These are phyloP conservation scores for Citrus inodora DNA, from an alignment of 345 rosid genomes.

Conservation along the genomic window DNA sequence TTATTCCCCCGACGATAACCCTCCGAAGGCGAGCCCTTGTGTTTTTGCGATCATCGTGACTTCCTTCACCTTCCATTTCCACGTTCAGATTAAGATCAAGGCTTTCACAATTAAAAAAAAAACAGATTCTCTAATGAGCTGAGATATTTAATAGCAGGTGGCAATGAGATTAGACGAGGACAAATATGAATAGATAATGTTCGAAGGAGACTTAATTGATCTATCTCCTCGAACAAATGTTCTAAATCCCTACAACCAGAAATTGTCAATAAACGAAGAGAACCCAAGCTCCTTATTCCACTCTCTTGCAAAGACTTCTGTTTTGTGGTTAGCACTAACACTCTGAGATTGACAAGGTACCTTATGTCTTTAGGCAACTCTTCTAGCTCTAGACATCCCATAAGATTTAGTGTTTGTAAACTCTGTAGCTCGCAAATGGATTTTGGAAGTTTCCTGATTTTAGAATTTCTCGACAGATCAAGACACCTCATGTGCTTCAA, in stretches of 20 bases:
- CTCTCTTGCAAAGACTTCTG: background rate
- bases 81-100: slow-evolving; percentile 1
- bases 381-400: background rate
- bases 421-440: slow-evolving; percentile 12
- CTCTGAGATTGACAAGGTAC: slow-evolving; percentile 7
- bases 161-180: slow-evolving; percentile 15
- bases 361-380: slow-evolving; percentile 12
- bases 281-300: background rate
- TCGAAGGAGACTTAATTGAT: slow-evolving; percentile 12
- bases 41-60: too few relatives aligned
- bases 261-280: background rate
- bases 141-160: slow-evolving; percentile 5
- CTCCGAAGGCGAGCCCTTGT: slow-evolving; percentile 9
- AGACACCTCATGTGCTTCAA: slow-evolving; percentile 27
- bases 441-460: slow-evolving; percentile 8
- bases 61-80: background rate
- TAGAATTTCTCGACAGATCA: fast-evolving
- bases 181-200: slow-evolving; percentile 1
- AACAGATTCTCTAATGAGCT: slow-evolving; percentile 13
- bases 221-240: slow-evolving; percentile 14
- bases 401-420: slow-evolving; percentile 5
- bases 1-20: slow-evolving; percentile 4
- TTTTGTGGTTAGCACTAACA: background rate
- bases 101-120: slow-evolving; percentile 2
- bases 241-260: background rate